A percentile compares a stretch with the other conserved stretches of the same genome.
Conservation (phyloP, 2,329 filamentous ascomycete genomes). For the Ophiostoma ips region DNA sequence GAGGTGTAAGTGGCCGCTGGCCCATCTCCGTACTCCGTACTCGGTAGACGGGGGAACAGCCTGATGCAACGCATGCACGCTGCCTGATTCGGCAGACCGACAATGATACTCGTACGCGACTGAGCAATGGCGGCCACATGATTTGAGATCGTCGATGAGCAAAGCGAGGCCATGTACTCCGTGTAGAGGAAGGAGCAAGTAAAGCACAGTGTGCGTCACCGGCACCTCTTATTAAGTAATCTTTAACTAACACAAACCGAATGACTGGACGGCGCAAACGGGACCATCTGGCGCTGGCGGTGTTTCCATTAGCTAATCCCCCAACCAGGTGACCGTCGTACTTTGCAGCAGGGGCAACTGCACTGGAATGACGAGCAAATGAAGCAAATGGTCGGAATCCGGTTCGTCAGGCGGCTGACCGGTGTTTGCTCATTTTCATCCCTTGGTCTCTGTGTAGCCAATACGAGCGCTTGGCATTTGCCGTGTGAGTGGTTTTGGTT, state of each 20-base stretch:
- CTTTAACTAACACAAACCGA: slow-evolving; percentile 13
- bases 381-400: not conserved
- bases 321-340: slow-evolving; percentile 4
- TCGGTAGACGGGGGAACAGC: no score
- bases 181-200: not conserved
- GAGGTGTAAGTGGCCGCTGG: not conserved
- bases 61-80: no score
- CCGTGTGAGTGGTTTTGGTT: not conserved
- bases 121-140: not conserved
- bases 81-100: no score
- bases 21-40: not conserved
- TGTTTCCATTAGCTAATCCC: slow-evolving; percentile 14
- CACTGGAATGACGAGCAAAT: not conserved
- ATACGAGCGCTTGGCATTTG: no score
- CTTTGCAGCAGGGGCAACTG: not conserved
- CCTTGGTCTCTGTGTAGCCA: no score
- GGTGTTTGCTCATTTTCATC: no score
- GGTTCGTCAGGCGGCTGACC: not conserved
- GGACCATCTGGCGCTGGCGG: not conserved
- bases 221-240: slow-evolving; percentile 8
- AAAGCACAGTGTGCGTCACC: no score
- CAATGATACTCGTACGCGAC: no score
- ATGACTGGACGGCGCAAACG: slow-evolving; percentile 11
- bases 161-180: no score
- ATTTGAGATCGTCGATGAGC: not conserved